Conservation (phyloP, 2,329 filamentous ascomycete species). For the Fusarium caatingaense region DNA sequence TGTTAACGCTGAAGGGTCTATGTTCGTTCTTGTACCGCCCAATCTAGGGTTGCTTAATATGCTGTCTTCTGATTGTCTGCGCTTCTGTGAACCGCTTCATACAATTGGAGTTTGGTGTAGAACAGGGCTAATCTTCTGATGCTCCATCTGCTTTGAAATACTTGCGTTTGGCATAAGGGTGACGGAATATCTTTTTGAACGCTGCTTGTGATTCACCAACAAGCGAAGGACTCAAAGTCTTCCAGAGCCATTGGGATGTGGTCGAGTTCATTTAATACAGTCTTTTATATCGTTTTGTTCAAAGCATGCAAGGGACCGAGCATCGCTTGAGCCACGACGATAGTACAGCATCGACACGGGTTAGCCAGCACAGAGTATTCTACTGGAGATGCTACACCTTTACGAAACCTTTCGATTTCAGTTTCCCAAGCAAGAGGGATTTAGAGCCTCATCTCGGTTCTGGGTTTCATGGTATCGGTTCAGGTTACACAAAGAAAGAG, state of each 20-base stretch:
- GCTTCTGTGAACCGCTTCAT: not conserved
- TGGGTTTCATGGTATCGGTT: conserved; percentile 9
- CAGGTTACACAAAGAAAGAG: conserved; percentile 12
- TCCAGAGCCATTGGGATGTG: not conserved
- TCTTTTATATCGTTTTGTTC: conserved; percentile 7
- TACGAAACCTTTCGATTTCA: not conserved
- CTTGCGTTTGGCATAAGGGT: not conserved
- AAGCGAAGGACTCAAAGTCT: not conserved
- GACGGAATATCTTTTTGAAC: not conserved
- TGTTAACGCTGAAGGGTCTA: not conserved
- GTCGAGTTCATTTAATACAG: not conserved
- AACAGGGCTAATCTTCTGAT: not conserved
- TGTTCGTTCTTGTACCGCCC: not conserved
- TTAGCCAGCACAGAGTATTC: not conserved
- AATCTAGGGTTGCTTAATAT: not conserved
- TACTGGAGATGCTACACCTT: not conserved
- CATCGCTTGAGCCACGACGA: conserved; percentile 12
- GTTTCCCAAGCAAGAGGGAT: not conserved
- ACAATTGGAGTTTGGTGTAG: not conserved
- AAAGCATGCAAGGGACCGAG: conserved; percentile 27
- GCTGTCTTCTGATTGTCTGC: not conserved
- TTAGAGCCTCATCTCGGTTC: conserved; percentile 17
- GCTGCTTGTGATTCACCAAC: not conserved
- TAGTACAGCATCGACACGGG: conserved; percentile 8
- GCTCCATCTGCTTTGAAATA: not conserved